Conservation (phyloP, 2,329 filamentous ascomycete genomes). For the Aspergillus pseudonomiae region DNA sequence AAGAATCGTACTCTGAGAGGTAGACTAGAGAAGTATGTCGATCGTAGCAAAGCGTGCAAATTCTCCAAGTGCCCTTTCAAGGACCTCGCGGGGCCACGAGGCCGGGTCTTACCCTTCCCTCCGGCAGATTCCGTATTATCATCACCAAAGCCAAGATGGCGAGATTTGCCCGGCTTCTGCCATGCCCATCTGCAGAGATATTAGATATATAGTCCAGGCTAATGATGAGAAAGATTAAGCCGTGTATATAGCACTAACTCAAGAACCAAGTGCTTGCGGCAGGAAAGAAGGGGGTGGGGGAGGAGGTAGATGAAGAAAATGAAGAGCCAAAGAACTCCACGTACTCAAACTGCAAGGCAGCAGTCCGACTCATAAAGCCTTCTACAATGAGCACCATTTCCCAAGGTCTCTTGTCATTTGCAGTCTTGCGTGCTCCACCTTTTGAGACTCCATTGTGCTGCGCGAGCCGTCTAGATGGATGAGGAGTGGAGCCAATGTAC, state of each 20-base stretch:
- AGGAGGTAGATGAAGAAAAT: neutral
- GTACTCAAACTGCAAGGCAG: slow-evolving; percentile 92
- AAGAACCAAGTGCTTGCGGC: neutral
- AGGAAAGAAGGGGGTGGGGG: neutral
- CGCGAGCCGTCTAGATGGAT: slow-evolving; percentile 78
- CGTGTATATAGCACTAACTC: slow-evolving; percentile 3
- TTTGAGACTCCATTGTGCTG: slow-evolving; percentile 88
- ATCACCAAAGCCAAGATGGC: slow-evolving; percentile 72
- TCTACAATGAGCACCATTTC: slow-evolving; percentile 85
- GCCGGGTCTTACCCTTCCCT: slow-evolving; percentile 35
- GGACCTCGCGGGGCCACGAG: slow-evolving; percentile 57
- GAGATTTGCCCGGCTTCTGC: slow-evolving; percentile 79
- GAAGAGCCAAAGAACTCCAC: slow-evolving; percentile 33
- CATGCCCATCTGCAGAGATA: slow-evolving; percentile 74
- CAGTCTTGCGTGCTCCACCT: slow-evolving; percentile 80
- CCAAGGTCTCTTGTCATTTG: slow-evolving; percentile 77
- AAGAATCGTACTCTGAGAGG: slow-evolving; percentile 83
- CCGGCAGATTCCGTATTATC: slow-evolving; percentile 48
- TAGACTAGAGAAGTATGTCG: slow-evolving; percentile 80
- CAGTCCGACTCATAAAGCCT: slow-evolving; percentile 84
- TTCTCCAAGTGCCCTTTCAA: slow-evolving; percentile 75
- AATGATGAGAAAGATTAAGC: neutral
- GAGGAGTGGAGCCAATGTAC: slow-evolving; percentile 91
- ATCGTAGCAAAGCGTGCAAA: slow-evolving; percentile 76
- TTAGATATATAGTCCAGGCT: slow-evolving; percentile 7